These are phyloP conservation scores for Chrysanthemum makinoi DNA, from an alignment of 129 eudicot species.

Conservation along the genomic window DNA sequence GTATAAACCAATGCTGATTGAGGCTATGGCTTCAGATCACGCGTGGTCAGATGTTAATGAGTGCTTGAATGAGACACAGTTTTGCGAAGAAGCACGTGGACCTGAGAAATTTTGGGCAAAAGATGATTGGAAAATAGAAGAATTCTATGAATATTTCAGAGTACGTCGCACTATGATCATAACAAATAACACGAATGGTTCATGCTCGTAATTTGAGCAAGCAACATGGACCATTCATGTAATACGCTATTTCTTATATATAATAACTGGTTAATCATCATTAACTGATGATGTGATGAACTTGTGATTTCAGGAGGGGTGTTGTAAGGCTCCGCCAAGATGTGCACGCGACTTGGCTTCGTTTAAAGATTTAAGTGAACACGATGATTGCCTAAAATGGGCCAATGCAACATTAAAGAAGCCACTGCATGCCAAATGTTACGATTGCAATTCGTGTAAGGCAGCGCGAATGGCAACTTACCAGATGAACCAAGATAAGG, in stretches of 20 bases:
- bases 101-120: constrained; percentile 23
- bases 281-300: not conserved
- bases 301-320: constrained; percentile 35
- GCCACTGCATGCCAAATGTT: constrained; percentile 27
- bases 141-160: constrained; percentile 29
- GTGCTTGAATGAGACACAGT: constrained; percentile 30
- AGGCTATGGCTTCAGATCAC: constrained; percentile 28
- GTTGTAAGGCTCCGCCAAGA: constrained; percentile 35
- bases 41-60: constrained; percentile 23
- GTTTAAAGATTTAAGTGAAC: constrained; percentile 14
- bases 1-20: constrained; percentile 28
- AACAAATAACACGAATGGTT: not conserved
- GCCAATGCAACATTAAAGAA: constrained; percentile 24
- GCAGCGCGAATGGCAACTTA: constrained; percentile 41
- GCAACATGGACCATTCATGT: no score
- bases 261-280: no score
- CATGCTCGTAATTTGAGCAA: not conserved
- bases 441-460: constrained; percentile 35
- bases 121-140: constrained; percentile 35
- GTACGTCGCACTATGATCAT: constrained; percentile 8
- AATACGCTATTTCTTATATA: no score
- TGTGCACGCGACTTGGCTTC: constrained; percentile 15
- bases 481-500: constrained; percentile 31
- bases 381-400: constrained; percentile 35
- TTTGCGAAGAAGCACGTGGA: constrained; percentile 30